A percentile compares a stretch with the other conserved stretches of the same genome.
These are phyloP conservation scores for Candida glucosophila DNA, from an alignment of 1,139 yeast genomes.

Conservation along the genomic window DNA sequence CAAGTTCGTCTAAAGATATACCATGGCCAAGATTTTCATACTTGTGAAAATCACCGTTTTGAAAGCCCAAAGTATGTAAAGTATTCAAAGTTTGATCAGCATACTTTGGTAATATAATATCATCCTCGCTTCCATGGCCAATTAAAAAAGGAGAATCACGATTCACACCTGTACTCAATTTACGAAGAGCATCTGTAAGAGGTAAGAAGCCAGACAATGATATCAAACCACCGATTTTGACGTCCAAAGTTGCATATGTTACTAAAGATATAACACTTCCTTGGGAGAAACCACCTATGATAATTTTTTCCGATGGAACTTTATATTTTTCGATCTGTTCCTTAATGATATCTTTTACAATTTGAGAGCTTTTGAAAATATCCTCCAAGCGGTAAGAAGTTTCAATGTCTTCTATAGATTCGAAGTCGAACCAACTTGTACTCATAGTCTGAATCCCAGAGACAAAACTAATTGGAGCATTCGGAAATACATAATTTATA, in stretches of 20 bases:
- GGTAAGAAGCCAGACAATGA: conserved; percentile 77
- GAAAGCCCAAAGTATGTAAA: conserved; percentile 42
- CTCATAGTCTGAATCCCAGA: conserved; percentile 61
- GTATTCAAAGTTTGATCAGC: conserved; percentile 45
- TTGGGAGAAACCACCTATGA: conserved; percentile 92
- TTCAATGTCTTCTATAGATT: conserved; percentile 40
- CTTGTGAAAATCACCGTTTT: conserved; percentile 43
- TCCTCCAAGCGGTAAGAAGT: conserved; percentile 58
- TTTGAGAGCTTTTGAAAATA: conserved; percentile 46
- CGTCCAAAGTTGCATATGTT: conserved; percentile 31
- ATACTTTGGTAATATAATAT: conserved; percentile 42
- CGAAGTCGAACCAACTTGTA: conserved; percentile 89
- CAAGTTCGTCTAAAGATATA: conserved; percentile 57
- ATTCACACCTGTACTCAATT: conserved; percentile 29
- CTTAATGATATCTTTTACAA: conserved; percentile 44
- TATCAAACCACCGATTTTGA: conserved; percentile 69
- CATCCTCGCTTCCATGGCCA: conserved; percentile 82
- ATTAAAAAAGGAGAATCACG: conserved; percentile 70
- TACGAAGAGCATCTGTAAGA: conserved; percentile 31
- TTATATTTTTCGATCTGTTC: conserved; percentile 55
- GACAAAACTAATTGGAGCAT: conserved; percentile 72
- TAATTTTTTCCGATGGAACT: conserved; percentile 59
- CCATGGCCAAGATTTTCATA: conserved; percentile 65
- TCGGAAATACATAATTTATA: conserved; percentile 77
- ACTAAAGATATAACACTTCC: conserved; percentile 83